These are phyloP conservation scores for Diutina pseudorugosa DNA, from an alignment of 1,139 yeast species.

Conservation along the genomic window DNA sequence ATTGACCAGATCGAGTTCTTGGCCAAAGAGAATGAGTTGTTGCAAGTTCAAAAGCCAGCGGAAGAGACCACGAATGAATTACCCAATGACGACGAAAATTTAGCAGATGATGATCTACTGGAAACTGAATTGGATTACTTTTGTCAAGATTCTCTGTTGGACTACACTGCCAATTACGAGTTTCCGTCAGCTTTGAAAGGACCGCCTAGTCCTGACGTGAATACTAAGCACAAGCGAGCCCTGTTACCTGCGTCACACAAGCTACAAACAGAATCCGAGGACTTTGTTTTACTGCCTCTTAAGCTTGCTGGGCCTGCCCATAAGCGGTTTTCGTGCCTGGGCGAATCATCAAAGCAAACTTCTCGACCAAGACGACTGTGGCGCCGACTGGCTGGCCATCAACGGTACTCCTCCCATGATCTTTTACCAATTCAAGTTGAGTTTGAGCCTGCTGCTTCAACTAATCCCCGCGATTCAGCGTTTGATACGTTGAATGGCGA, in stretches of 20 bases:
- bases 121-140: conserved; percentile 7
- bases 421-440: conserved; percentile 34
- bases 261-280: conserved; percentile 14
- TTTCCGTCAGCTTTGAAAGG: conserved; percentile 13
- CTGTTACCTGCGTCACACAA: conserved; percentile 24
- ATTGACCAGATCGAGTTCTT: conserved; percentile 44
- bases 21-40: conserved; percentile 25
- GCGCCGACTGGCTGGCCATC: conserved; percentile 13
- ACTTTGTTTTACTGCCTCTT: conserved; percentile 34
- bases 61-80: conserved; percentile 15
- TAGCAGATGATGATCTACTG: conserved; percentile 5
- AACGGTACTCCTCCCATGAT: conserved; percentile 33
- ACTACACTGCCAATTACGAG: conserved; percentile 12
- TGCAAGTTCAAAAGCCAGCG: conserved; percentile 4
- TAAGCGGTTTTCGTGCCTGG: not conserved
- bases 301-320: conserved; percentile 18
- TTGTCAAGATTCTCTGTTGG: conserved; percentile 7
- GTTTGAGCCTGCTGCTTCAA: conserved; percentile 17
- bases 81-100: conserved; percentile 13
- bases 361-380: not conserved
- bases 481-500: conserved; percentile 2
- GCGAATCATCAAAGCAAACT: not conserved
- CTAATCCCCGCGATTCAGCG: conserved; percentile 3
- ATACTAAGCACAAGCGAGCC: conserved; percentile 14
- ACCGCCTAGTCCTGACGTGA: conserved; percentile 9